A percentile compares a stretch with the other conserved stretches of the same genome.
Evolutionary conservation across 306 rosid genomes (phyloP).

Genomic region (Dalbergia cochinchinensis): DNA sequence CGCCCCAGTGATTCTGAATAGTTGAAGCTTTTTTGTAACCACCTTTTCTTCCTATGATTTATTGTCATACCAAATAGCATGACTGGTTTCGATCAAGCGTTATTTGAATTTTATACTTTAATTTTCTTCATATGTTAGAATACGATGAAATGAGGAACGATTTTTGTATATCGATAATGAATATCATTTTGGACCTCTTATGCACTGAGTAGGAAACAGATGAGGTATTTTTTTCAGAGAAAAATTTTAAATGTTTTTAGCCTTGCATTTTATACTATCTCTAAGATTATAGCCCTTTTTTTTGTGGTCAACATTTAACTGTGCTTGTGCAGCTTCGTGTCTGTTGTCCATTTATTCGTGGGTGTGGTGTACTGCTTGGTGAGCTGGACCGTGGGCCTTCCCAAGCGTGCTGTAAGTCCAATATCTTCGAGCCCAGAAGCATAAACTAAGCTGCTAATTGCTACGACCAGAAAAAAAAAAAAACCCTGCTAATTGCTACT

Average conservation of each 20-base stretch:
- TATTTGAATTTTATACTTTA: constrained; percentile 16
- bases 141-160: too few species aligned
- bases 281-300: background rate
- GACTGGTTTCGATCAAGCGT: background rate
- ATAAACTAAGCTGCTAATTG: constrained; percentile 31
- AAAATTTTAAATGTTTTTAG: too few species aligned
- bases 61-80: too few species aligned
- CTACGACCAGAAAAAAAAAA: background rate
- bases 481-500: too few species aligned
- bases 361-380: constrained; percentile 89
- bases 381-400: constrained; percentile 87
- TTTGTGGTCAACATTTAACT: background rate
- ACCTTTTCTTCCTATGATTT: too few species aligned
- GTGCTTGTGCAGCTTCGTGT: constrained; percentile 77
- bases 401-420: constrained; percentile 83
- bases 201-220: too few species aligned
- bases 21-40: too few species aligned
- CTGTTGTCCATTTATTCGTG: constrained; percentile 86
- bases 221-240: too few species aligned
- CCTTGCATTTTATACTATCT: background rate
- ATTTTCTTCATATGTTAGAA: background rate
- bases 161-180: too few species aligned
- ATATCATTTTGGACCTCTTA: too few species aligned
- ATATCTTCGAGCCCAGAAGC: constrained; percentile 53
- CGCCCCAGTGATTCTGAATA: too few species aligned